Evolutionary conservation across 768 basidiomycete genomes (phyloP), one percentile per base, ranked within the genome.

Genomic region (Amanita jacksonii): DNA sequence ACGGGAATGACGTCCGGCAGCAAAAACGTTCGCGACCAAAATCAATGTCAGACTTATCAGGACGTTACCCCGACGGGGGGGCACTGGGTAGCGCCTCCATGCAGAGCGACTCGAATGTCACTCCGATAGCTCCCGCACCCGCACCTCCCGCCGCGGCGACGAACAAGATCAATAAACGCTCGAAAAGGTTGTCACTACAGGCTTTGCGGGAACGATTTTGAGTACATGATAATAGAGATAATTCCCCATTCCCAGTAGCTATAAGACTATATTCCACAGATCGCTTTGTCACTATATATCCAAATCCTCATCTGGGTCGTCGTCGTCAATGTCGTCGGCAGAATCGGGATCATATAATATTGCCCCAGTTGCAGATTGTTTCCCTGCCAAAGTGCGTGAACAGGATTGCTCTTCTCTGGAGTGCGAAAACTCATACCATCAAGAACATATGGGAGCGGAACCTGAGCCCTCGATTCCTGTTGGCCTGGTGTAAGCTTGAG

Each of bases 271-370:
- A n/a, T n/a, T n/a, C n/a, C n/a, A n/a, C n/a, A n/a, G n/a, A n/a
- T n/a, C n/a, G n/a, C n/a, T n/a, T n/a, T n/a, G 7, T 4, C 19
- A 16, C 57, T 55, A 91, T 46, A 92, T 85, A 54, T 94, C 87
- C 48, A 94, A 65, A 62, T 94, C 91, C 57, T 94, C 92, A 52
- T 96, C 92, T 16, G 92, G 92, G 66, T 96, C 92, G 44, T 94
- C 92, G 43, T 93, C 92, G 56, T 96, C 92, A 40, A 93, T 76
- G 52, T 96, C 92, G 55, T 96, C 92, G 20, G 85, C 90, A 20
- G 87, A 89, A 57, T 93, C 92, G 7, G 92, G 90, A 52, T 92
- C 88, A 51, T 94, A 96, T 48, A 82, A 69, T 43, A 96, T 93
- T 1, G 75, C 69, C 8, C 69, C 66, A 20, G 59, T 52, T 4